Conservation (phyloP, 805 yeast genomes). For the Wickerhamiella hasegawae region DNA sequence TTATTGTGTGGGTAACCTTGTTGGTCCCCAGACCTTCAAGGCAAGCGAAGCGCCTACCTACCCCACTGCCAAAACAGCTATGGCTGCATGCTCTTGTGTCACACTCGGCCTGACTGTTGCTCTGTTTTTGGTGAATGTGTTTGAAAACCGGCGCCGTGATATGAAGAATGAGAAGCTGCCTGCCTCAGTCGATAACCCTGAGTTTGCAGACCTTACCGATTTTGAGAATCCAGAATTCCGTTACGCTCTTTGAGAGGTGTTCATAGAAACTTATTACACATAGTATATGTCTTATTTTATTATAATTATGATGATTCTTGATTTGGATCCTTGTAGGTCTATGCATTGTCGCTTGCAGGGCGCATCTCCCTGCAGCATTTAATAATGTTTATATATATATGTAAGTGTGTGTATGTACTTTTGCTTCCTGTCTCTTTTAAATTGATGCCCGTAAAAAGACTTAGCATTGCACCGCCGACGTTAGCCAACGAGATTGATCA, state of each 20-base stretch:
- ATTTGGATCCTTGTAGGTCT: too few relatives aligned
- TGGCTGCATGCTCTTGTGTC: constrained; percentile 35
- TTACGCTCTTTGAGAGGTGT: constrained; percentile 20
- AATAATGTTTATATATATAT: too few relatives aligned
- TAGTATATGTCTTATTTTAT: not conserved
- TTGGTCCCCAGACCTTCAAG: constrained; percentile 60
- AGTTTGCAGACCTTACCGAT: constrained; percentile 35
- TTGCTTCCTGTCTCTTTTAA: too few relatives aligned
- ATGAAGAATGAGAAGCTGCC: constrained; percentile 3
- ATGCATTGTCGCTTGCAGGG: too few relatives aligned
- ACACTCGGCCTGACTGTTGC: constrained; percentile 18
- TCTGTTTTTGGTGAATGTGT: constrained; percentile 12
- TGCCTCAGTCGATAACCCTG: constrained; percentile 2
- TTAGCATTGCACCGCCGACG: too few relatives aligned
- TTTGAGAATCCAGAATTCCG: constrained; percentile 36
- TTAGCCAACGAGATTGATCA: too few relatives aligned
- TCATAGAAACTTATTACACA: too few relatives aligned
- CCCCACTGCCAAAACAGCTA: constrained; percentile 39
- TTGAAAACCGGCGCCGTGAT: constrained; percentile 7
- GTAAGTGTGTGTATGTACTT: too few relatives aligned
- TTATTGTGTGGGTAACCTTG: constrained; percentile 53
- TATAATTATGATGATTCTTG: too few relatives aligned
- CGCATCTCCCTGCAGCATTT: too few relatives aligned
- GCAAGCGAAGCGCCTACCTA: constrained; percentile 42
- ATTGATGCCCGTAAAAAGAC: too few relatives aligned